Base-by-base conservation (phyloP, 768 basidiomycete genomes). In the Favolaschia claudopus region DNA sequence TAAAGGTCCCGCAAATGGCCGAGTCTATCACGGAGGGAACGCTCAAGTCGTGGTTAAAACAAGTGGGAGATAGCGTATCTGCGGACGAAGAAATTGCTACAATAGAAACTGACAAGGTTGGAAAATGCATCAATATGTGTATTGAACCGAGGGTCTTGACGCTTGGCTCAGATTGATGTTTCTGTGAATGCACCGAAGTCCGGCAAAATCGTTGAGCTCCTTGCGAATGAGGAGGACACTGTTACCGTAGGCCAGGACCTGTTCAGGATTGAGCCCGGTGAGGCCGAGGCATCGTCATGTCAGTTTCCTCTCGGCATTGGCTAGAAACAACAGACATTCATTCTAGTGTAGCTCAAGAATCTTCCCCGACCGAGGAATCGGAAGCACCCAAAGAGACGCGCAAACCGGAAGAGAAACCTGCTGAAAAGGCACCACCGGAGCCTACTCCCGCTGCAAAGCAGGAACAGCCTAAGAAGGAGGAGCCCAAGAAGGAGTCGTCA, bases 1-100 rank as follows among this genome's bases (percentile, higher is more conserved):
- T 98, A 63, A 94, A 96, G 79, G 95, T 98, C 34, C 95, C 95
- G 17, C 92, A 95, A 75, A 96, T 98, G 94, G 93, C 96, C 25
- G 96, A 98, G 74, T 98, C 96, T 60, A 98, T 99, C 76, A 93
- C 93, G 33, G 96, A 99, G 75, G 96, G 96, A 32, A 99, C 96
- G 5, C 81, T 99, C 48, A 97, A 95, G 78, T 82, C 91, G 25
- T 99, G 95, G 94, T 82, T 85, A 66, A 98, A 98, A 79, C 86
- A 96, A 76, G 88, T 92, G 48, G 96, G 96, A 14, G 96, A 99
- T 72, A 83, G 79, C 56, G 95, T 99, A 54, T 85, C 89, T 71
- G 89, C 81, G 27, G 96, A 99, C 72, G 96, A 99, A 77, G 96
- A 99, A 78, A 83, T 99, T 38, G 96, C 95, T 15, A 96, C 95